Base-by-base conservation (phyloP, 2,329 filamentous ascomycete species). In the Aureobasidium sp. region DNA sequence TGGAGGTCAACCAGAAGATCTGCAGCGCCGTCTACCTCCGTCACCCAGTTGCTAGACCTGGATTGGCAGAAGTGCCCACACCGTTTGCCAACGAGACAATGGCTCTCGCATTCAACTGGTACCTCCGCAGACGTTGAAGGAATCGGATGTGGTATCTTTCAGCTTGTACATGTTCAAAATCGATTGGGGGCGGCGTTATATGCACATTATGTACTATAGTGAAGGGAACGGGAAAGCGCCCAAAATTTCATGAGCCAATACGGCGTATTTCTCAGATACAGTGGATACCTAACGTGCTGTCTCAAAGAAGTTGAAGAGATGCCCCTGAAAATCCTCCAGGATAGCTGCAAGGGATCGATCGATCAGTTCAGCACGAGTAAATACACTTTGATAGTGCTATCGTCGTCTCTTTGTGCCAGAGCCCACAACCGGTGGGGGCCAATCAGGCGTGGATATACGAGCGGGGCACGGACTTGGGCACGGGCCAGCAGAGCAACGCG, bases 1-100 rank as follows among this genome's bases (percentile, higher is more conserved):
- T 99, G 64, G 95, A 99, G 78, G 94, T 99, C 69, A 97, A 97
- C 80, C 94, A 96, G 75, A 95, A 92, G 71, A 89, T 97, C 70
- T 99, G 94, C 76, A 88, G 92, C 1, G 94, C 94, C 12, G 91
- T 99, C 44, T 99, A 99, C 75, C 78, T 99, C 65, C 84, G 94
- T 63, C 93, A 99, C 78, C 94, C 94, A 0, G 93, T 97, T 47
- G 94, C 91, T 29, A 83, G 92, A 64, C 87, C 87, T 2, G 91
- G 92, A 12, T 70, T 84, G 67, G 87, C 89, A 4, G 94, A 82
- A 70, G 79, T 81, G 64, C 93, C 93, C 1, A 91, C 90, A 27
- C 93, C 93, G 20, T 97, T 91, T 75, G 76, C 79, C 56, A 79
- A 83, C 62, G 78, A 84, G 66, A 82, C 87, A n/a, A 87, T 83